Conservation (phyloP, 192 early-diverging fungal genomes). For the Funneliformis geosporum region DNA sequence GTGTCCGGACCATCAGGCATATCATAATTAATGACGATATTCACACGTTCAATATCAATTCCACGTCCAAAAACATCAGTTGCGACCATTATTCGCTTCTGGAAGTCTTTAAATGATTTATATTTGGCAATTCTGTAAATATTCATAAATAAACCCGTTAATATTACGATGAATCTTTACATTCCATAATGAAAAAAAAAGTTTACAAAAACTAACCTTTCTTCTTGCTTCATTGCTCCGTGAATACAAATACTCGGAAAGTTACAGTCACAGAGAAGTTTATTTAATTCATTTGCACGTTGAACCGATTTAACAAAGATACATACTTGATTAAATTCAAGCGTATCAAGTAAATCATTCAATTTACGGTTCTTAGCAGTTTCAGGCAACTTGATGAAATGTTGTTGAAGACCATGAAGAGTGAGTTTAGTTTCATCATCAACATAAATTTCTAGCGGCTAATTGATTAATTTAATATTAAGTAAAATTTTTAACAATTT, state of each 20-base stretch:
- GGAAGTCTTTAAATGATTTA: slow-evolving; percentile 94
- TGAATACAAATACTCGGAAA: slow-evolving; percentile 97
- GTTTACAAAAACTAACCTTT: slow-evolving; percentile 58
- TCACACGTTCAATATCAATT: slow-evolving; percentile 98
- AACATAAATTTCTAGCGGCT: slow-evolving; percentile 96
- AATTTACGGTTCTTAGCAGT: slow-evolving; percentile 91
- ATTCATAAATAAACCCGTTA: neutral
- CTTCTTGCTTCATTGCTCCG: slow-evolving; percentile 84
- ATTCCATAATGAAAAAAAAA: neutral
- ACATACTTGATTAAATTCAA: slow-evolving; percentile 98
- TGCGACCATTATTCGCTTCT: slow-evolving; percentile 93
- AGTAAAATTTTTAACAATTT: neutral
- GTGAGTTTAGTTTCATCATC: slow-evolving; percentile 98
- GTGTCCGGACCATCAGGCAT: slow-evolving; percentile 88
- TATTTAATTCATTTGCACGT: slow-evolving; percentile 86
- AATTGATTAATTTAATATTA: slow-evolving; percentile 27
- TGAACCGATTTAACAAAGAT: slow-evolving; percentile 93
- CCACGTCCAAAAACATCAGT: slow-evolving; percentile 98
- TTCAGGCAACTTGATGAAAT: slow-evolving; percentile 86
- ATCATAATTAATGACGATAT: slow-evolving; percentile 99
- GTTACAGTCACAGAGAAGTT: slow-evolving; percentile 83
- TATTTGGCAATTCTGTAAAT: slow-evolving; percentile 74
- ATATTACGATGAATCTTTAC: neutral
- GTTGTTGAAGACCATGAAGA: slow-evolving; percentile 95
- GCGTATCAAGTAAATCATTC: slow-evolving; percentile 85